phyloP scores from a whole-genome alignment of 768 basidiomycete genomes.

The Rhodosporidiobolus sp. region DNA sequence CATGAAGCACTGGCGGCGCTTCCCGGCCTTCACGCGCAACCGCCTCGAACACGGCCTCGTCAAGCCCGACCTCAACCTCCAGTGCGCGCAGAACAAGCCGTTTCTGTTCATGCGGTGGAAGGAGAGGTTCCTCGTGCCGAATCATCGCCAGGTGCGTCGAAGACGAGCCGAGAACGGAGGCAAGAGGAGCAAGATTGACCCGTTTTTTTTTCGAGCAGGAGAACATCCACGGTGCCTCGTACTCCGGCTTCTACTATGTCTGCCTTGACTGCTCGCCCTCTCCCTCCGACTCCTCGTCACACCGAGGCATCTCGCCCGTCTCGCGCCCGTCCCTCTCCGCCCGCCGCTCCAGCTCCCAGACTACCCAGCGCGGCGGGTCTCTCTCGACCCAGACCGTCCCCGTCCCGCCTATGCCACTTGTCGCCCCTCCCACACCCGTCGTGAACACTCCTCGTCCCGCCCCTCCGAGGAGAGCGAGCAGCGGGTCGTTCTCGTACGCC shows the following conservation, averaged over 20 bases:
- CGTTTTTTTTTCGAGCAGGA: background rate
- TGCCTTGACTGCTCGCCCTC: conserved; percentile 78
- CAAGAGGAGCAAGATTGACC: too few species aligned
- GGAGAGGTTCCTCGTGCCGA: conserved; percentile 91
- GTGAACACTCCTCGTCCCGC: conserved; percentile 38
- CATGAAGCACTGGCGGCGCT: conserved; percentile 84
- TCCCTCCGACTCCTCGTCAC: conserved; percentile 48
- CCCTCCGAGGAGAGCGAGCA: conserved; percentile 44
- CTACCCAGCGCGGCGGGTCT: background rate
- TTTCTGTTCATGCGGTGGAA: conserved; percentile 94
- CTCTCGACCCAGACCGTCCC: background rate
- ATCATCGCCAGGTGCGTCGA: conserved; percentile 58
- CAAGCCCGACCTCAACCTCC: conserved; percentile 71
- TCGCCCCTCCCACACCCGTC: background rate
- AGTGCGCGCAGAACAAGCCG: conserved; percentile 51
- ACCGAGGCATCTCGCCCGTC: conserved; percentile 47
- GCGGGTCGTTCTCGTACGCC: conserved; percentile 21
- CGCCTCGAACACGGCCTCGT: conserved; percentile 75
- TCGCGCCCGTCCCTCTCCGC: conserved; percentile 44
- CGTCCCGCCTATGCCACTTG: background rate
- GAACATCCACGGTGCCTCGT: conserved; percentile 28
- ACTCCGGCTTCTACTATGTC: conserved; percentile 84
- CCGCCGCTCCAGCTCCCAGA: background rate
- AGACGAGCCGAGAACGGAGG: too few species aligned
- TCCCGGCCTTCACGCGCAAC: conserved; percentile 65